Evolutionary conservation across 192 early-diverging fungal species (phyloP).

Genomic region (Backusella liffmaniae): DNA sequence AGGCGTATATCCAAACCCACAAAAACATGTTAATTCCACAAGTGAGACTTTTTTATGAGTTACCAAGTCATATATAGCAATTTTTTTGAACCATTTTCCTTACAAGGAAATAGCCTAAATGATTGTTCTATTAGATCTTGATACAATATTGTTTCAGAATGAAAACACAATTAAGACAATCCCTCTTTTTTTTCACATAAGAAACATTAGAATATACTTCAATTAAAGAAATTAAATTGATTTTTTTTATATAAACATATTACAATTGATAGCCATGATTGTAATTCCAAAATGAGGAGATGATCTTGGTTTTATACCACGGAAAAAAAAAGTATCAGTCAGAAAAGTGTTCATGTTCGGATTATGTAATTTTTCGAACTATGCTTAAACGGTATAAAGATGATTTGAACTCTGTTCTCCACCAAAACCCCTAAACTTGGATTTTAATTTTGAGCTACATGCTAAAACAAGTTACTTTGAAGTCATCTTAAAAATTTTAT

Average conservation of each 20-base stretch:
- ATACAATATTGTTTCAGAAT: not conserved
- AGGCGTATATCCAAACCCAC: not conserved
- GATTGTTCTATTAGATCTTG: not conserved
- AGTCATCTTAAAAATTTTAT: too few relatives aligned
- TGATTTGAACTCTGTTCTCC: not conserved
- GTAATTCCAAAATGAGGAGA: not conserved
- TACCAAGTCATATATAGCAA: not conserved
- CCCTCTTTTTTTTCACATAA: not conserved
- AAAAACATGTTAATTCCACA: not conserved
- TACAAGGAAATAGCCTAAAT: not conserved
- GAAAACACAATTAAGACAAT: not conserved
- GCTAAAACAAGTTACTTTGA: not conserved
- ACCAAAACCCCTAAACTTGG: not conserved
- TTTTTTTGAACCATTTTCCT: not conserved
- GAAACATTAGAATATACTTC: not conserved
- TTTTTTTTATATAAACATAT: not conserved
- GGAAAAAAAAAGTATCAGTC: not conserved
- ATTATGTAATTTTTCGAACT: not conserved
- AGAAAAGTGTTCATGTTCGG: not conserved
- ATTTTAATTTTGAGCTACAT: not conserved
- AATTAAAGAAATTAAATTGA: not conserved
- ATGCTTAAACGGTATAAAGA: not conserved
- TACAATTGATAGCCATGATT: not conserved
- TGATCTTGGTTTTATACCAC: not conserved
- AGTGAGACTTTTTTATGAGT: not conserved